Percentiles rank a stretch among this genome's conserved stretches.
phyloP scores from a whole-genome alignment of 768 basidiomycete species.

The Clitopilus passeckerianus region DNA sequence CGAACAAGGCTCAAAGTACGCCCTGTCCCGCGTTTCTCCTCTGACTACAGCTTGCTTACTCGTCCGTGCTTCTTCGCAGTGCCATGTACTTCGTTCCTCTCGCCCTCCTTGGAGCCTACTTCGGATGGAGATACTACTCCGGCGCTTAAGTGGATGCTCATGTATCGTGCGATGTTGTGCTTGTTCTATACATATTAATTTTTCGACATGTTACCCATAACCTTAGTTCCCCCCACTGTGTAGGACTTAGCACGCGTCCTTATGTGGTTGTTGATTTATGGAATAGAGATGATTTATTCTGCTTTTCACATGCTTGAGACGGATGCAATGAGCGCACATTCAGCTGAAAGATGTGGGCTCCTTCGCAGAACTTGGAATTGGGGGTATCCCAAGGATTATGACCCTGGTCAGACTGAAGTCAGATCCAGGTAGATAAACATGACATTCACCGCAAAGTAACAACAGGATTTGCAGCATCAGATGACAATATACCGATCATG shows the following conservation, averaged over 20 bases:
- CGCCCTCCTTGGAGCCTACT: conserved; percentile 75
- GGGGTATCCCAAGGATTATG: no score
- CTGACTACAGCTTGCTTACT: conserved; percentile 5
- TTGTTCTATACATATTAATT: conserved; percentile 10
- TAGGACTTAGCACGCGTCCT: neutral
- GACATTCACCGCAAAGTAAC: no score
- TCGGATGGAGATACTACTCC: conserved; percentile 79
- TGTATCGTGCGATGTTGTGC: conserved; percentile 5
- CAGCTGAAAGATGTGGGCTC: neutral
- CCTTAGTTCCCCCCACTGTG: neutral
- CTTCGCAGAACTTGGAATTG: no score
- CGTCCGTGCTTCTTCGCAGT: conserved; percentile 27
- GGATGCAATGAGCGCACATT: neutral
- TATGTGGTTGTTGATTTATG: neutral
- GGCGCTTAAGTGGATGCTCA: conserved; percentile 29
- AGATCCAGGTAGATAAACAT: neutral
- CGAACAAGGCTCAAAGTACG: conserved; percentile 68
- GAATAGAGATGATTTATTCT: neutral
- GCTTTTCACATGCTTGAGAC: conserved; percentile 7
- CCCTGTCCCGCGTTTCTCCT: conserved; percentile 6
- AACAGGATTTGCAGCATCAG: neutral
- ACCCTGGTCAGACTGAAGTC: neutral
- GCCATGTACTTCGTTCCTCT: conserved; percentile 85
- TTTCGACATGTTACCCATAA: neutral
- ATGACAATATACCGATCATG: neutral